Evolutionary conservation across 768 basidiomycete genomes (phyloP).

Genomic region (Panaeolus cyanescens): DNA sequence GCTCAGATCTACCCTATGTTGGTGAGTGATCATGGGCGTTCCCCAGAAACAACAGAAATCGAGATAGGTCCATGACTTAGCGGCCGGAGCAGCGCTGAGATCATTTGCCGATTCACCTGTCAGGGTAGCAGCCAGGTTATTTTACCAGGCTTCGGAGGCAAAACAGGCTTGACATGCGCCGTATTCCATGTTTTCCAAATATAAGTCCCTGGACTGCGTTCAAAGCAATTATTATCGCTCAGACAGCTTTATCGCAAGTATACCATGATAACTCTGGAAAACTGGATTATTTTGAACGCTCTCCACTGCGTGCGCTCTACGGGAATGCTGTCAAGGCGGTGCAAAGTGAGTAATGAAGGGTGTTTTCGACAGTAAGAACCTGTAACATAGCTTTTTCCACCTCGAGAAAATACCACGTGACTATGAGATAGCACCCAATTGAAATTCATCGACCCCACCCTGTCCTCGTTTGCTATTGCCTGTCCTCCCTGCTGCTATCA

Average conservation of each 20-base stretch:
- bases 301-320: neutral
- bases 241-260: too few relatives aligned
- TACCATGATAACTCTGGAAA: too few relatives aligned
- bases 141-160: neutral
- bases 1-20: slow-evolving; percentile 6
- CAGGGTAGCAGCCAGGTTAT: neutral
- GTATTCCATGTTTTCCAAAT: neutral
- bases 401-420: too few relatives aligned
- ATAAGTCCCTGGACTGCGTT: too few relatives aligned
- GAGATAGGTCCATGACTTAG: slow-evolving; percentile 15
- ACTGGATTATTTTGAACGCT: neutral
- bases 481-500: too few relatives aligned
- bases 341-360: neutral
- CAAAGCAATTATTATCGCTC: too few relatives aligned
- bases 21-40: slow-evolving; percentile 26
- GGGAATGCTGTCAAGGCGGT: neutral
- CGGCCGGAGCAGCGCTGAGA: slow-evolving; percentile 22
- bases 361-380: too few relatives aligned
- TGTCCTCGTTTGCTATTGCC: too few relatives aligned
- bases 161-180: neutral
- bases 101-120: slow-evolving; percentile 20
- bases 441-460: too few relatives aligned
- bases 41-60: slow-evolving; percentile 25
- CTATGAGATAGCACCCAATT: too few relatives aligned
- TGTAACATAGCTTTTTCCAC: too few relatives aligned